Evolutionary conservation across 2,329 filamentous ascomycete species (phyloP).

Genomic region (Pseudocercospora cruenta): DNA sequence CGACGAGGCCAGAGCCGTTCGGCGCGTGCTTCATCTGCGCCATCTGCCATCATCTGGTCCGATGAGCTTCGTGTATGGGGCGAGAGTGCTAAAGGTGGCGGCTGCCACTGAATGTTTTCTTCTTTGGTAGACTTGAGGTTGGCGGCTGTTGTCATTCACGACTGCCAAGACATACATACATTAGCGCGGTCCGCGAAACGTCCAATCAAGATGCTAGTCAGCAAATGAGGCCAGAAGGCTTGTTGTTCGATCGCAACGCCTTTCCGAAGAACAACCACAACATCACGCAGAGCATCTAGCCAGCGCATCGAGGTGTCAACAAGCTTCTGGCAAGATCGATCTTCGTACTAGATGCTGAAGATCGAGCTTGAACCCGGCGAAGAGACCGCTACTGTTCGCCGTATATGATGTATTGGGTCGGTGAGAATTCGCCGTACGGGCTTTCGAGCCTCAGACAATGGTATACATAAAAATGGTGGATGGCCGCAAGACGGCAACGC

Average conservation of each 20-base stretch:
- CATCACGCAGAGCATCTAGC: neutral
- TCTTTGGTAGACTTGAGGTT: neutral
- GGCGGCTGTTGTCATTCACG: neutral
- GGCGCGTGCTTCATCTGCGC: conserved; percentile 6
- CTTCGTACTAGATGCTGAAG: neutral
- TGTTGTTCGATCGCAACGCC: too few species aligned
- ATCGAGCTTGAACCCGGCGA: neutral
- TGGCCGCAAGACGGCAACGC: neutral
- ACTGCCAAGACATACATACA: neutral
- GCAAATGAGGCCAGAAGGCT: too few species aligned
- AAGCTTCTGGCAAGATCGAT: neutral
- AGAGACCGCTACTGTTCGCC: neutral
- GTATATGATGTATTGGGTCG: conserved; percentile 1
- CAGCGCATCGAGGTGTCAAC: neutral
- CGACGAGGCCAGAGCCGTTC: conserved; percentile 54
- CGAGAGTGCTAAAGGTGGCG: too few species aligned
- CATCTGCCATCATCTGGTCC: conserved; percentile 11
- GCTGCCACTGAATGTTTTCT: neutral
- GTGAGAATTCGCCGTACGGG: neutral
- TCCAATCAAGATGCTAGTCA: too few species aligned
- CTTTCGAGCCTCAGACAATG: neutral
- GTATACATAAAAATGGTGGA: neutral
- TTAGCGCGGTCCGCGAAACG: neutral
- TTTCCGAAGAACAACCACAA: neutral
- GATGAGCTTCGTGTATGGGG: neutral